Evolutionary conservation across 2,329 filamentous ascomycete species (phyloP).

Genomic region (Fusarium pilosicola): DNA sequence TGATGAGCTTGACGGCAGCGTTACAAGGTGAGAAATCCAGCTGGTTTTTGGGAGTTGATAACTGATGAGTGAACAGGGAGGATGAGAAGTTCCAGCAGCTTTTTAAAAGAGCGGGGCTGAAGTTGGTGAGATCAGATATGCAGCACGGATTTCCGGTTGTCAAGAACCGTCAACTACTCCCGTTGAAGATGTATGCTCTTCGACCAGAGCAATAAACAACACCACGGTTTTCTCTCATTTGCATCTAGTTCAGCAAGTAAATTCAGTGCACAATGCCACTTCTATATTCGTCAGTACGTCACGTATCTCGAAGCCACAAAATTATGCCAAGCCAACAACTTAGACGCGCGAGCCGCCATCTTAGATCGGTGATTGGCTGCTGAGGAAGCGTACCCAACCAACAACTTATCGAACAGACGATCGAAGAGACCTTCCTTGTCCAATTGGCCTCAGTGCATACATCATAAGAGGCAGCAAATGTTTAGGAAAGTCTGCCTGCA

Average conservation of each 20-base stretch:
- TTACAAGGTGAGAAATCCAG: slow-evolving; percentile 67
- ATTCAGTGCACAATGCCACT: too few species aligned
- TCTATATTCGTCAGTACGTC: too few species aligned
- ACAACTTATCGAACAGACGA: background rate
- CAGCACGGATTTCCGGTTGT: slow-evolving; percentile 76
- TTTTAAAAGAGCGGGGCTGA: slow-evolving; percentile 75
- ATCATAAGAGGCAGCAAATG: background rate
- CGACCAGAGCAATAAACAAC: slow-evolving; percentile 54
- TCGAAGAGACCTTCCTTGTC: too few species aligned
- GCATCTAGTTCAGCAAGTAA: too few species aligned
- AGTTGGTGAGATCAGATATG: slow-evolving; percentile 74
- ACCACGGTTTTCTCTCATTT: background rate
- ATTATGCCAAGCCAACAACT: background rate
- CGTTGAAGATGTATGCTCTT: slow-evolving; percentile 82
- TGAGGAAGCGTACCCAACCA: background rate
- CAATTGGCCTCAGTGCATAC: background rate
- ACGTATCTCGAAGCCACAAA: background rate
- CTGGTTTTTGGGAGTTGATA: accelerated
- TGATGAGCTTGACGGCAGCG: slow-evolving; percentile 78
- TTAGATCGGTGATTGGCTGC: background rate
- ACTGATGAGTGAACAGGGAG: slow-evolving; percentile 45
- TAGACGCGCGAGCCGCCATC: background rate
- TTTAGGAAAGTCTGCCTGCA: background rate
- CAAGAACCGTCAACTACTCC: slow-evolving; percentile 63
- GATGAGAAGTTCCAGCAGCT: slow-evolving; percentile 76